Evolutionary conservation across 177 flowering plant species (phyloP).

Genomic region (Viscum album): DNA sequence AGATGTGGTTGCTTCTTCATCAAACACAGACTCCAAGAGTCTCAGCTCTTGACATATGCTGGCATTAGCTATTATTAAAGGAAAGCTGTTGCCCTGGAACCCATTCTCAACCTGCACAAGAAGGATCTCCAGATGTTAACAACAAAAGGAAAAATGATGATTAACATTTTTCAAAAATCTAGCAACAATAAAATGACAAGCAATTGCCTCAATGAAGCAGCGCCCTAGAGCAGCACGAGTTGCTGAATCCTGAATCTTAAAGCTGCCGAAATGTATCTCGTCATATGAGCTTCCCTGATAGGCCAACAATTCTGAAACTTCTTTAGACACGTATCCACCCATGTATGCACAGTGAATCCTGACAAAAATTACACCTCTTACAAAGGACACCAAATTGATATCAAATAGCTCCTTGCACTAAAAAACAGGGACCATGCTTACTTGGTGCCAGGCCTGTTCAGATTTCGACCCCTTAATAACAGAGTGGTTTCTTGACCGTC

Average conservation of each 20-base stretch:
- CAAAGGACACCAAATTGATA: neutral
- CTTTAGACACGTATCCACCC: constrained; percentile 52
- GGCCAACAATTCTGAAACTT: constrained; percentile 28
- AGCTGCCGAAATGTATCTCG: constrained; percentile 31
- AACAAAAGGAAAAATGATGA: no score
- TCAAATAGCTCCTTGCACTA: neutral
- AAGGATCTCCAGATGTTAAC: neutral
- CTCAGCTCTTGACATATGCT: constrained; percentile 60
- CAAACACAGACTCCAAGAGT: constrained; percentile 54
- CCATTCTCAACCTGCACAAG: constrained; percentile 73
- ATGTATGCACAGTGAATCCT: constrained; percentile 67
- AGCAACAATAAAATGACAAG: no score
- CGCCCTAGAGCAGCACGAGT: constrained; percentile 43
- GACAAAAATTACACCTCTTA: constrained; percentile 11
- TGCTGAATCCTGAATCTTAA: constrained; percentile 32
- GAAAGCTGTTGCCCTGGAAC: constrained; percentile 69
- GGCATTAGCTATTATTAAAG: constrained; percentile 71
- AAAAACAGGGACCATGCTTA: constrained; percentile 18
- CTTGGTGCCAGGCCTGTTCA: constrained; percentile 58
- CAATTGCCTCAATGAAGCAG: constrained; percentile 72
- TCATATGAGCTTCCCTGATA: constrained; percentile 29
- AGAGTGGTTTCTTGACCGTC: constrained; percentile 57
- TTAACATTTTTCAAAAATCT: no score
- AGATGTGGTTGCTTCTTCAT: constrained; percentile 22
- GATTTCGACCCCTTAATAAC: constrained; percentile 52